A percentile compares a stretch with the other conserved stretches of the same genome.
phyloP scores from a whole-genome alignment of 352 stramenopile species.

The Phytophthora hibernalis region DNA sequence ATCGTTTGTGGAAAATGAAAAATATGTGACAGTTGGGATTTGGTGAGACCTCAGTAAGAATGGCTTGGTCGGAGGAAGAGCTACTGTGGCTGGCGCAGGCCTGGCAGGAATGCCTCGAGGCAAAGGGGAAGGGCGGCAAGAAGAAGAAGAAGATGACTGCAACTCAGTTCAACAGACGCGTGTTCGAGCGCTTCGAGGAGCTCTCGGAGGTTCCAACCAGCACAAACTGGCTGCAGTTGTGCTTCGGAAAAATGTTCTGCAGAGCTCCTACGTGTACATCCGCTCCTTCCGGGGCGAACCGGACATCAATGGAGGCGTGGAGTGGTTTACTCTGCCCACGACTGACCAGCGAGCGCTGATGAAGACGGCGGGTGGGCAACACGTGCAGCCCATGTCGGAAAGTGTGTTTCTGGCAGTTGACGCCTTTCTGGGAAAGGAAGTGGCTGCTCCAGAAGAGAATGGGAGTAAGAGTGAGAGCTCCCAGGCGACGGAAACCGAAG shows the following conservation, averaged over 20 bases:
- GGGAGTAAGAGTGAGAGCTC: conserved; percentile 5
- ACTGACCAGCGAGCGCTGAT: conserved; percentile 27
- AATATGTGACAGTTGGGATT: conserved; percentile 17
- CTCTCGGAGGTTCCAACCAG: conserved; percentile 11
- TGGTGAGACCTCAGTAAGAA: too few species aligned
- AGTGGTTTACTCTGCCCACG: conserved; percentile 23
- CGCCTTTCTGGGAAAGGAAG: conserved; percentile 9
- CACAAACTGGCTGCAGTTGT: neutral
- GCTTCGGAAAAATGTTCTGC: conserved; percentile 9
- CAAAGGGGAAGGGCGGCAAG: neutral
- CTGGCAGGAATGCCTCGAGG: conserved; percentile 14
- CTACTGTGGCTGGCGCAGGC: conserved; percentile 21
- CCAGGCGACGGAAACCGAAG: conserved; percentile 1
- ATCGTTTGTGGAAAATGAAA: conserved; percentile 4
- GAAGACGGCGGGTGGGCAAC: conserved; percentile 21
- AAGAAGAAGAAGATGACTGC: conserved; percentile 2
- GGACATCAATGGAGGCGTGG: conserved; percentile 1
- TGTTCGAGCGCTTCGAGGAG: conserved; percentile 20
- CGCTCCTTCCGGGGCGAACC: conserved; percentile 4
- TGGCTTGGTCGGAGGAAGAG: conserved; percentile 18
- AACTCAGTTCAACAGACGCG: conserved; percentile 4
- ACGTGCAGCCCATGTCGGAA: conserved; percentile 22
- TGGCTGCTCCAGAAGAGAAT: neutral
- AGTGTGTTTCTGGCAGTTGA: conserved; percentile 15
- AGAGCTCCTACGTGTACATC: conserved; percentile 26